These are phyloP conservation scores for Porphyrellus cyaneotinctus DNA, from an alignment of 768 basidiomycete genomes.

Conservation along the genomic window DNA sequence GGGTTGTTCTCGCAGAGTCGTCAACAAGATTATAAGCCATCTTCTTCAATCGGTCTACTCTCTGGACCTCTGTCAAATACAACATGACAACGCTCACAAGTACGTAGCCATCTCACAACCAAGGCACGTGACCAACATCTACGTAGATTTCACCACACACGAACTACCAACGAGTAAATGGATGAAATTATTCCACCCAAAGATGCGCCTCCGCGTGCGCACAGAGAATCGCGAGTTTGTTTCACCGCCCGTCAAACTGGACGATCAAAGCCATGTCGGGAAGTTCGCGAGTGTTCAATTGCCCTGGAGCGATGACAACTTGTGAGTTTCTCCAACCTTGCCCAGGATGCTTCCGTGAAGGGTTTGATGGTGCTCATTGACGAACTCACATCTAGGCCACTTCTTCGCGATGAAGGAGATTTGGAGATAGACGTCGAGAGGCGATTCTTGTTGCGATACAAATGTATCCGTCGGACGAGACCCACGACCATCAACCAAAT, in stretches of 20 bases:
- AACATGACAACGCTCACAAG: slow-evolving; percentile 13
- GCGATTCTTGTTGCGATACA: slow-evolving; percentile 20
- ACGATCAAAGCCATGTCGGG: neutral
- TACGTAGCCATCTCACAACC: slow-evolving; percentile 2
- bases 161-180: slow-evolving; percentile 21
- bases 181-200: slow-evolving; percentile 17
- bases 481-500: slow-evolving; percentile 18
- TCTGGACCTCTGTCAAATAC: neutral
- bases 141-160: slow-evolving; percentile 21
- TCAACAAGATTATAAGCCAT: neutral
- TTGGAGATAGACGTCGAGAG: slow-evolving; percentile 22
- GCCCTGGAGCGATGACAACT: slow-evolving; percentile 14
- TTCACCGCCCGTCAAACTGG: slow-evolving; percentile 10
- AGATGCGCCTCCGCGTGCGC: slow-evolving; percentile 22
- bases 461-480: slow-evolving; percentile 26
- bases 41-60: neutral
- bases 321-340: slow-evolving; percentile 13
- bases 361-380: neutral
- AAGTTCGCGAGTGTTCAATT: slow-evolving; percentile 1
- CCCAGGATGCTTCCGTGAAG: neutral
- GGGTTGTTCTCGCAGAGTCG: neutral
- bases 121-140: neutral
- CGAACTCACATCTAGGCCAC: slow-evolving; percentile 7
- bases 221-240: slow-evolving; percentile 4
- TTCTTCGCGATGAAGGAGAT: slow-evolving; percentile 8